Percentiles rank a stretch among this genome's conserved stretches.
Conservation (phyloP, 495 filamentous ascomycete species). For the Penicillium silybi region DNA sequence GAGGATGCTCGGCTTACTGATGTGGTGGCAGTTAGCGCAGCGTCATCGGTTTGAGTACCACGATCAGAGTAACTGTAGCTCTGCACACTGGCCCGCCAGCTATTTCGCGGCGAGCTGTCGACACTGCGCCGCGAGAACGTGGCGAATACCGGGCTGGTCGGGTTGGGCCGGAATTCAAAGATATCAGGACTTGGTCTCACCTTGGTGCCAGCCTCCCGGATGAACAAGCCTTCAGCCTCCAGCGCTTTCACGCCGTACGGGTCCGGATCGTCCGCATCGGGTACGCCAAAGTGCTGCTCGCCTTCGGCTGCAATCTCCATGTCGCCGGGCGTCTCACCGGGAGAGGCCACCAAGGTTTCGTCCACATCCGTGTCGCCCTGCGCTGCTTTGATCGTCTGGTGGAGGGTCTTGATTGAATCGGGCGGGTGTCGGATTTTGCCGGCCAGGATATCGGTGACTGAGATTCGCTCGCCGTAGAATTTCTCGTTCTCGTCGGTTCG, state of each 20-base stretch:
- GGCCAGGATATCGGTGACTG: slow-evolving; percentile 75
- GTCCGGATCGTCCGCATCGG: slow-evolving; percentile 70
- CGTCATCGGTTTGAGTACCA: slow-evolving; percentile 57
- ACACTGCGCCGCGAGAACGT: slow-evolving; percentile 65
- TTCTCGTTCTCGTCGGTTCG: slow-evolving; percentile 84
- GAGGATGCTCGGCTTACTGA: slow-evolving; percentile 44
- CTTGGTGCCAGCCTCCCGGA: slow-evolving; percentile 77
- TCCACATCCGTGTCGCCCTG: slow-evolving; percentile 76
- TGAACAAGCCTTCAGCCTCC: slow-evolving; percentile 78
- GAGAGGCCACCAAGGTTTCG: slow-evolving; percentile 43
- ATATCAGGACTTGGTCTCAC: slow-evolving; percentile 63
- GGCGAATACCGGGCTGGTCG: slow-evolving; percentile 69
- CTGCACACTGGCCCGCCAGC: slow-evolving; percentile 64
- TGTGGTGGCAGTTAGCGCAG: slow-evolving; percentile 41
- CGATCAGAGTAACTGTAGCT: slow-evolving; percentile 61
- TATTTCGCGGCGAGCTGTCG: slow-evolving; percentile 53
- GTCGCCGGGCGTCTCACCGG: slow-evolving; percentile 71
- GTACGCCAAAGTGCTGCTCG: slow-evolving; percentile 62
- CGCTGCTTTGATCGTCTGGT: slow-evolving; percentile 78
- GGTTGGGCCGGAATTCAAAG: slow-evolving; percentile 76
- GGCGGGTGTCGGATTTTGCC: slow-evolving; percentile 72
- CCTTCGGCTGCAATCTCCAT: slow-evolving; percentile 50
- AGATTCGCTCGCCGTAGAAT: slow-evolving; percentile 72
- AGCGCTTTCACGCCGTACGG: slow-evolving; percentile 84
- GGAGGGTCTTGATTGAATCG: slow-evolving; percentile 58